phyloP scores from a whole-genome alignment of 768 basidiomycete species.

The Lactarius tabidus region DNA sequence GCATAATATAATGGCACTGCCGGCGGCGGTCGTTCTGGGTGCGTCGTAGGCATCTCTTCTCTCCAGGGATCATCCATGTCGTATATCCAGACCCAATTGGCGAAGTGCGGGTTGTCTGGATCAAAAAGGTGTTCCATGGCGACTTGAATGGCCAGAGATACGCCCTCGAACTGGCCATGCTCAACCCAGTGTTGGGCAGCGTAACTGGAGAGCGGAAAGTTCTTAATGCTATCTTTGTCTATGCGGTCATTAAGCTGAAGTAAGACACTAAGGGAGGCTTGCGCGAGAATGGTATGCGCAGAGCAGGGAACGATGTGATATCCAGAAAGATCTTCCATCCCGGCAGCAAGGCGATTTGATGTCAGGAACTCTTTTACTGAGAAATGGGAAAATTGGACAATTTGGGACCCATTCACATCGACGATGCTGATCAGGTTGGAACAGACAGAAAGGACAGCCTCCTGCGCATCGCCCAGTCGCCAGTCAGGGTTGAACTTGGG shows the following conservation, averaged over 20 bases:
- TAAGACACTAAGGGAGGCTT: neutral
- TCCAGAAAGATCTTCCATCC: neutral
- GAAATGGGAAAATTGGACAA: too few species aligned
- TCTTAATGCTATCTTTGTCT: neutral
- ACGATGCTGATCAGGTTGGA: constrained; percentile 1
- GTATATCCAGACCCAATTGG: constrained; percentile 1
- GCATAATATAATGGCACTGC: too few species aligned
- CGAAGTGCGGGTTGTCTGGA: neutral
- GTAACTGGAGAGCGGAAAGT: too few species aligned
- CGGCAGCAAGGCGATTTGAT: too few species aligned
- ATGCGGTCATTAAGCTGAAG: neutral
- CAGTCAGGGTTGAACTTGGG: neutral
- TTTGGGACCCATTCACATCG: too few species aligned
- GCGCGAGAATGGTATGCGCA: neutral
- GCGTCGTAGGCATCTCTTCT: too few species aligned
- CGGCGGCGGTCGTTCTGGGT: too few species aligned
- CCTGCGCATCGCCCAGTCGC: neutral
- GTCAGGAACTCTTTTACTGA: too few species aligned
- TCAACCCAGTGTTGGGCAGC: constrained; percentile 3
- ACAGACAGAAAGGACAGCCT: neutral
- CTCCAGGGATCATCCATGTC: neutral
- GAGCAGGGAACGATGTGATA: neutral
- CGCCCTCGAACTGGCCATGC: neutral
- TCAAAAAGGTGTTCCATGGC: constrained; percentile 3
- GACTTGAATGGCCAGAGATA: neutral